Percentiles rank a stretch among this genome's conserved stretches.
These are phyloP conservation scores for Talaromyces ruber DNA, from an alignment of 495 filamentous ascomycete species.

Conservation along the genomic window DNA sequence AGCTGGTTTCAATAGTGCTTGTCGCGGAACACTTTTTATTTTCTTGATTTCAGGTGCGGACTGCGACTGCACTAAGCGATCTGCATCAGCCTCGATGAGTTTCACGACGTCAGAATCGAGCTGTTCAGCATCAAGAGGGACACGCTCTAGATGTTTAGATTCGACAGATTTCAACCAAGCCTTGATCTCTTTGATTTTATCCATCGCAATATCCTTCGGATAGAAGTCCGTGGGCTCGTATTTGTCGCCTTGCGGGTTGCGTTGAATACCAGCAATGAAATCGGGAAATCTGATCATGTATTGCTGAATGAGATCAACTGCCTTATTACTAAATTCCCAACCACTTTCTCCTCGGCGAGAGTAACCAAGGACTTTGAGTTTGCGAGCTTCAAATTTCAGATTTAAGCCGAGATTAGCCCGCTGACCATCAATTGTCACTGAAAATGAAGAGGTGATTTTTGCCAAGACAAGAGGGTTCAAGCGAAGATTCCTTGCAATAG, in stretches of 20 bases:
- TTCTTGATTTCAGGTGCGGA: conserved; percentile 47
- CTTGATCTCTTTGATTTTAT: conserved; percentile 70
- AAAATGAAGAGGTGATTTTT: conserved; percentile 92
- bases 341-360: conserved; percentile 74
- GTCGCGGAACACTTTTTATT: conserved; percentile 70
- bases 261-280: conserved; percentile 80
- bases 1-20: conserved; percentile 77
- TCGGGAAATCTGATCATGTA: conserved; percentile 95
- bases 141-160: conserved; percentile 82
- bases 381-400: conserved; percentile 90
- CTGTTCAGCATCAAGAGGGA: conserved; percentile 91
- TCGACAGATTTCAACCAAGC: conserved; percentile 87
- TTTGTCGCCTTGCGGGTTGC: conserved; percentile 61
- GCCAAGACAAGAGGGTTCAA: conserved; percentile 83
- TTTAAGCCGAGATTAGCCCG: conserved; percentile 89
- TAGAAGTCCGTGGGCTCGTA: conserved; percentile 86
- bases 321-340: conserved; percentile 92
- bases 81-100: conserved; percentile 69
- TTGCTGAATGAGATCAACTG: conserved; percentile 65
- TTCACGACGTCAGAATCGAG: conserved; percentile 85
- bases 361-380: conserved; percentile 93
- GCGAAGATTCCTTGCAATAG: conserved; percentile 69
- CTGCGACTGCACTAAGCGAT: conserved; percentile 42
- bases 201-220: conserved; percentile 51
- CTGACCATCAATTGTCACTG: conserved; percentile 66